A percentile compares a stretch with the other conserved stretches of the same genome.
Conservation (phyloP, 331 rosid species). For the Arachis monticola region DNA sequence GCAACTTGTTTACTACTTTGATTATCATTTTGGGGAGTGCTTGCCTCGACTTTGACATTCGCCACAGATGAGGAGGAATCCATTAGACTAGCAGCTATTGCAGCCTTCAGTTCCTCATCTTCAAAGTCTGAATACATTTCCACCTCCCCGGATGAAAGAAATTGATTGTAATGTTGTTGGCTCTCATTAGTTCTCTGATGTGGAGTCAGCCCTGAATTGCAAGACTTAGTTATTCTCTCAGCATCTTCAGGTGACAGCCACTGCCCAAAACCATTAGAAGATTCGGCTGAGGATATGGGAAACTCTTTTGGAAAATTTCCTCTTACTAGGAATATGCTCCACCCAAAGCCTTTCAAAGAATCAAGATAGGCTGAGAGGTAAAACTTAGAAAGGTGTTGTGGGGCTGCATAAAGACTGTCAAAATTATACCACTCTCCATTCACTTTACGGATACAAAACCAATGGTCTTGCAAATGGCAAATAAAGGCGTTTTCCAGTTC, state of each 20-base stretch:
- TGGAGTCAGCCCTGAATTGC: constrained; percentile 72
- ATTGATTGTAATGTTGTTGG: constrained; percentile 45
- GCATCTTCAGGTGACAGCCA: constrained; percentile 98
- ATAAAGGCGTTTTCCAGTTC: constrained; percentile 91
- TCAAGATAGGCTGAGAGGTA: constrained; percentile 96
- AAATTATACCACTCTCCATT: constrained; percentile 96
- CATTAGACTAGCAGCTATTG: constrained; percentile 93
- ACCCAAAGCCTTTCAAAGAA: constrained; percentile 88
- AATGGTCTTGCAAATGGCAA: constrained; percentile 94
- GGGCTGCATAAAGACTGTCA: constrained; percentile 97
- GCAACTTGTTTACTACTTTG: constrained; percentile 43
- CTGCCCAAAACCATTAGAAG: constrained; percentile 93
- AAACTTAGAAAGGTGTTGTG: constrained; percentile 90
- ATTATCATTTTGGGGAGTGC: constrained; percentile 49
- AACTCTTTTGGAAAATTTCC: constrained; percentile 95
- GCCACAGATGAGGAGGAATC: constrained; percentile 59
- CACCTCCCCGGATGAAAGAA: constrained; percentile 55
- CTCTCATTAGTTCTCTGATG: constrained; percentile 46
- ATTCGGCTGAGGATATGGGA: constrained; percentile 83
- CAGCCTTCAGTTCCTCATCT: constrained; percentile 91
- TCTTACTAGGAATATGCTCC: constrained; percentile 98
- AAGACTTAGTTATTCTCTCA: constrained; percentile 87
- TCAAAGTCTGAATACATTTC: constrained; percentile 70
- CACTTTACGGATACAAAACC: constrained; percentile 98
- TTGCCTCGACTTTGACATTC: constrained; percentile 45